Percentiles rank a stretch among this genome's conserved stretches.
These are phyloP conservation scores for Leccinum pallidistipes DNA, from an alignment of 1,284 basidiomycete genomes.

Conservation along the genomic window DNA sequence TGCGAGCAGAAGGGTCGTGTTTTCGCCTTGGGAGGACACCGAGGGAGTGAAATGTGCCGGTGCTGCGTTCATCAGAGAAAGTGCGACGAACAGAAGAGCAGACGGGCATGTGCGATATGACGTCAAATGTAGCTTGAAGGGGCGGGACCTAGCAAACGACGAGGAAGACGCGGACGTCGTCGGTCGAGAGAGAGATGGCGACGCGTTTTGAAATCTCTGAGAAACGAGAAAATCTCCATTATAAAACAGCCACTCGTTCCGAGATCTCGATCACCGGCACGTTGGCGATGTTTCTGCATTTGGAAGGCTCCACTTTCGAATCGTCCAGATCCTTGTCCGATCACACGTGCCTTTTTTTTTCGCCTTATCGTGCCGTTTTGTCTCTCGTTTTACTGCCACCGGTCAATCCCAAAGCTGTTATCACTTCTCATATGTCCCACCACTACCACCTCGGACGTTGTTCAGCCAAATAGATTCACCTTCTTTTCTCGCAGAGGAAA, in stretches of 20 bases:
- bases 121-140: constrained; percentile 5
- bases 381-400: not conserved
- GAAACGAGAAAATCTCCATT: not conserved
- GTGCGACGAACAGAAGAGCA: constrained; percentile 30
- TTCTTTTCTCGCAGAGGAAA: not conserved
- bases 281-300: constrained; percentile 6
- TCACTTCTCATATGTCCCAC: not conserved
- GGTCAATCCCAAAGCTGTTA: not conserved
- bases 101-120: constrained; percentile 19
- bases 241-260: constrained; percentile 14
- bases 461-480: not conserved
- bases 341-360: constrained; percentile 19
- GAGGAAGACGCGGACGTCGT: not conserved
- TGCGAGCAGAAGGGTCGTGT: constrained; percentile 25
- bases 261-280: constrained; percentile 30
- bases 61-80: constrained; percentile 47
- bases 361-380: constrained; percentile 14
- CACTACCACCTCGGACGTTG: not conserved
- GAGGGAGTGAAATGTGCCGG: constrained; percentile 54
- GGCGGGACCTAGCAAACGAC: not conserved
- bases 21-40: constrained; percentile 49
- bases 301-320: constrained; percentile 26
- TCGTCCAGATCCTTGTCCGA: constrained; percentile 23
- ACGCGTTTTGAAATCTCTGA: not conserved
- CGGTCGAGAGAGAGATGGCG: not conserved